Evolutionary conservation across 2,329 filamentous ascomycete genomes (phyloP), one percentile per base, ranked within the genome.

Genomic region (Penicillium janthinellum): DNA sequence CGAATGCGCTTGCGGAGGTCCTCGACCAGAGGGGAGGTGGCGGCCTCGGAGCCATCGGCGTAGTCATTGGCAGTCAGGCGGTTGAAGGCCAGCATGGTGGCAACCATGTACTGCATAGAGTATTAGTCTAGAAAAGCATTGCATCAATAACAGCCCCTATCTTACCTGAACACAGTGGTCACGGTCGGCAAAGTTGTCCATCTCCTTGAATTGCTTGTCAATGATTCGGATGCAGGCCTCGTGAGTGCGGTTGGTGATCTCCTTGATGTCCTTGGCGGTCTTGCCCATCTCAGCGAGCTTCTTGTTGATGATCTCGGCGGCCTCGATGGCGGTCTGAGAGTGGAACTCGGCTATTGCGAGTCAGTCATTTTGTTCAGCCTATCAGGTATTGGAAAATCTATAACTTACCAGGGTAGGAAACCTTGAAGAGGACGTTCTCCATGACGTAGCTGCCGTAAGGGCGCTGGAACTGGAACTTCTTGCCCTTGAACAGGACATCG

Each of bases 371-470:
- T 15, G 14, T 7, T 6, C 31, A 22, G 5, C 5, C 22, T 20
- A 28, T 14, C 8, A 22, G 25, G 25, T 28, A 28, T 28, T 4
- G 22, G 15, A 12, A 8, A 20, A 35, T 0, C 6, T 17, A 53
- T 39, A 20, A 73, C 85, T 76, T 83, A 92, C 90, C 90, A 74
- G 94, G 94, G 78, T 97, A 98, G 48, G 95, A 99, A 62, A 99
- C 95, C 87, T 99, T 99, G 89, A 99, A 99, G 65, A 99, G 88
- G 62, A 99, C 92, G 74, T 98, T 99, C 87, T 99, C 95, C 95
- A 99, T 99, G 68, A 99, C 95, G 79, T 99, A 99, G 84, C 90
- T 96, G 75, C 93, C 94, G 75, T 99, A 99, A 60, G 89, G 88
- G 64, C 95, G 88, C 84, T 98, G 94, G 85, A 97, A 99, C 78